Conservation (phyloP, 2,329 filamentous ascomycete genomes). For the Pyrenophora graminea region DNA sequence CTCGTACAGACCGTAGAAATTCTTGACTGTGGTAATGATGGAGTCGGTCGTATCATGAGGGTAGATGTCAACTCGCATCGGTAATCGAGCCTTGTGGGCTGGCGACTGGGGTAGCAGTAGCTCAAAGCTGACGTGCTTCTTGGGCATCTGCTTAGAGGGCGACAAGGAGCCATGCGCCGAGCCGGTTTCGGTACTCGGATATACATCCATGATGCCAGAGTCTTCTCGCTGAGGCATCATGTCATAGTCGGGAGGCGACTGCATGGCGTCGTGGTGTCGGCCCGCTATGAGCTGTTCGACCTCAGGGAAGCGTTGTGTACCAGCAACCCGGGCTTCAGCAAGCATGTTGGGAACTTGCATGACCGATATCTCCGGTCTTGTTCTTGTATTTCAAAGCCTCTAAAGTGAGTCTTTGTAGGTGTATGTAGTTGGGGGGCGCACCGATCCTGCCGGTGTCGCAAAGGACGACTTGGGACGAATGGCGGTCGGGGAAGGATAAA, state of each 20-base stretch:
- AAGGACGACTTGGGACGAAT: constrained; percentile 40
- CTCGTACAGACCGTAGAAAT: constrained; percentile 96
- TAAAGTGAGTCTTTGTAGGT: constrained; percentile 27
- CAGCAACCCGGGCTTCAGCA: constrained; percentile 29
- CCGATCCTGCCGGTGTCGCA: constrained; percentile 49
- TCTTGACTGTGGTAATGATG: constrained; percentile 97
- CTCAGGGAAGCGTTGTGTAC: constrained; percentile 33
- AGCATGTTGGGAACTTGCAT: constrained; percentile 43
- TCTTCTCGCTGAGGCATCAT: constrained; percentile 37
- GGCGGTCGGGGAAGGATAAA: constrained; percentile 37
- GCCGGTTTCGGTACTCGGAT: constrained; percentile 43
- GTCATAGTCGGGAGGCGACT: constrained; percentile 29
- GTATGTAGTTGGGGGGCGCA: constrained; percentile 30
- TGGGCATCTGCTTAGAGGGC: constrained; percentile 41
- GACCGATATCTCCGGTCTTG: constrained; percentile 15
- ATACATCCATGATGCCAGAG: constrained; percentile 39
- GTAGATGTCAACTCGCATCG: constrained; percentile 89
- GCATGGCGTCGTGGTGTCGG: constrained; percentile 35
- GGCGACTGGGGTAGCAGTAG: constrained; percentile 70
- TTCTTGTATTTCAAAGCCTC: constrained; percentile 17
- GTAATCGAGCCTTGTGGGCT: constrained; percentile 72
- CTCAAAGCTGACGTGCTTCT: constrained; percentile 80
- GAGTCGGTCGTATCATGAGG: constrained; percentile 96
- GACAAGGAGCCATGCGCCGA: constrained; percentile 42
- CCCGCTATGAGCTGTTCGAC: constrained; percentile 34